Evolutionary conservation across 371 early-diverging fungal species (phyloP), one percentile per base, ranked within the genome.

Genomic region (Rhizopus stolonifer): DNA sequence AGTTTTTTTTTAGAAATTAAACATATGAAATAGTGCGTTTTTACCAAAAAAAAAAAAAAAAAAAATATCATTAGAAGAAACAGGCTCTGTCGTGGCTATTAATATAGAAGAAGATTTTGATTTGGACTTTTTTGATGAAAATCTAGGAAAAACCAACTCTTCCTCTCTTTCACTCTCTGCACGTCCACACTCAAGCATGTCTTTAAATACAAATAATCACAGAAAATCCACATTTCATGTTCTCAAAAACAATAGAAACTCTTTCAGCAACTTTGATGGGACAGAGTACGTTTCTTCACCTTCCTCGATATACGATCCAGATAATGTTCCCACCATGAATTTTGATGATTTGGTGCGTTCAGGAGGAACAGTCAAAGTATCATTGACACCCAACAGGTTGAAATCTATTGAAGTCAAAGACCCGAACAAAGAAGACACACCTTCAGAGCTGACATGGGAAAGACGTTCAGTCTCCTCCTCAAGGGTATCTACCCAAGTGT

Each of bases 361-460:
- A 21, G 81, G 80, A 24, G 70, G 74, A 24, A 85, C 85, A 1
- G 74, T 79, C 65, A 75, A 76, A 31, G 82, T 83, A 2, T 73
- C 81, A 2, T 53, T 85, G 39, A 85, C 85, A n/a, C 85, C 85
- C 4, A 82, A 78, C 54, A 74, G 85, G 42, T 61, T 85, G 22
- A 69, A 65, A 22, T 79, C 81, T 0, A 82, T 85, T 42, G 85
- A 85, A 54, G 69, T 82, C 3, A 60, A 60, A 43, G 55, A 64
- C 18, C 51, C 56, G n/a, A 52, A 46, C n/a, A 63, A 46, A 15
- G 58, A 52, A 2, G 54, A 57, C 17, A 45, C 18, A 5, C 7
- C 25, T 11, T 55, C 56, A 18, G 36, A 36, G 36, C 52, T 50
- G 5, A 54, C 57, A 8, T 73, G 74, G 74, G 65, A 73, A 46